phyloP scores from a whole-genome alignment of 2,329 filamentous ascomycete species.

The Stagonosporopsis rhizophila region DNA sequence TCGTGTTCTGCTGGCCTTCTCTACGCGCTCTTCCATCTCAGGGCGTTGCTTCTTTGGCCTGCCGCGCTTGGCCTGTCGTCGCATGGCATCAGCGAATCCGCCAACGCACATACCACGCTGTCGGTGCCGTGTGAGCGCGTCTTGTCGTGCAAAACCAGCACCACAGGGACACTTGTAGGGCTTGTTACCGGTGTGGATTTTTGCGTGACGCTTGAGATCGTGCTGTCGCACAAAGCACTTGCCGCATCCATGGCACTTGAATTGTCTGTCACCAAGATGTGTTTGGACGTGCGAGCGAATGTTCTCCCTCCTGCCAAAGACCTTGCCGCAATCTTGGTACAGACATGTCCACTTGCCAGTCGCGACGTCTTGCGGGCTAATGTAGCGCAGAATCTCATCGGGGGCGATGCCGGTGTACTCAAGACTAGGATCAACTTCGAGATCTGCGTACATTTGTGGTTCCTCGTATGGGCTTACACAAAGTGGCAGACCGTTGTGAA shows the following conservation, averaged over 20 bases:
- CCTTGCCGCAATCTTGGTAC: conserved; percentile 78
- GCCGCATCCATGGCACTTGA: conserved; percentile 87
- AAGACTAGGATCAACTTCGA: conserved; percentile 67
- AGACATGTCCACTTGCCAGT: conserved; percentile 58
- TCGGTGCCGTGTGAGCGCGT: conserved; percentile 90
- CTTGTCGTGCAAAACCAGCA: conserved; percentile 92
- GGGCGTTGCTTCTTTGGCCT: conserved; percentile 69
- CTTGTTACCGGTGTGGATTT: conserved; percentile 96
- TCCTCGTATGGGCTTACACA: conserved; percentile 29
- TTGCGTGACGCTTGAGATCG: conserved; percentile 94
- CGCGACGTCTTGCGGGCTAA: conserved; percentile 54
- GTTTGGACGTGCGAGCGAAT: conserved; percentile 99
- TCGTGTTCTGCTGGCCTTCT: conserved; percentile 64
- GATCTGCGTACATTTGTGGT: conserved; percentile 45
- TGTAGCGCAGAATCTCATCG: conserved; percentile 69
- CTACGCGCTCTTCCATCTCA: conserved; percentile 63
- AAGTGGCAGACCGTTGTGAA: conserved; percentile 23
- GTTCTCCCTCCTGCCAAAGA: conserved; percentile 97
- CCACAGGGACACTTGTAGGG: conserved; percentile 94
- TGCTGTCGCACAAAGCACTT: conserved; percentile 98
- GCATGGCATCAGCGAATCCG: conserved; percentile 81
- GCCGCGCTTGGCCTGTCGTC: conserved; percentile 71
- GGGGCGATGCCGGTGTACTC: conserved; percentile 83
- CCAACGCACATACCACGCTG: conserved; percentile 97
- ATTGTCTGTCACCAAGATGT: conserved; percentile 94